Base-by-base conservation (phyloP, 768 basidiomycete genomes). In the Filobasidium wieringae region DNA sequence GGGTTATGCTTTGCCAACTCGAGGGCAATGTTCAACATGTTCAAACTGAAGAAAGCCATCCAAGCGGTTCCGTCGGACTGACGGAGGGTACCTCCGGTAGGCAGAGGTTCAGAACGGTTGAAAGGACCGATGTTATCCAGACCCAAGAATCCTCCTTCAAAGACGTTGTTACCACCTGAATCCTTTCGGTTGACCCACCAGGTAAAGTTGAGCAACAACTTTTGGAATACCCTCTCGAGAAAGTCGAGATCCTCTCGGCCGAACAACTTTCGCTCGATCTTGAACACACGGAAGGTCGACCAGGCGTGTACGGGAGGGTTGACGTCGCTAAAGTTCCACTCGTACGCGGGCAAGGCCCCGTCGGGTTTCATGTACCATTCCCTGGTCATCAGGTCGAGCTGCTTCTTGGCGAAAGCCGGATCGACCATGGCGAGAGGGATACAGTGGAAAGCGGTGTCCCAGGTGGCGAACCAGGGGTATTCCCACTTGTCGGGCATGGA, bases 401-500 rank as follows among this genome's bases (percentile, higher is more conserved):
- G 95, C 72, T 93, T 92, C 78, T 99, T 99, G 24, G 95, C 92
- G 68, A 95, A 97, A 0, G 83, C 78, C 1, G 95, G 85, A 69
- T 99, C 95, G 30, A 99, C 87, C 62, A 97, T 82, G 11, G 95
- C 95, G 14, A 99, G 81, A 0, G 95, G 95, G 63, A 99, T 90
- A 68, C 93, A 96, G 70, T 99, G 95, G 79, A 99, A 99, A n/a
- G 95, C 95, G 0, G 86, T 90, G 72, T 93, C 88, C 89, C 89
- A 93, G 36, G 92, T 92, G 0, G 93, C 92, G 68, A 99, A 97
- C 80, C 95, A 97, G 0, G 95, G 95, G 72, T 97, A 97, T 75
- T 99, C 95, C 95, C 95, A 93, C 85, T 99, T 99, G 76, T 99
- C 93, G 7, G 95, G 95, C 95, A 99, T 97, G 12, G 92, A 96